Percentiles rank a stretch among this genome's conserved stretches.
Evolutionary conservation across 2,329 filamentous ascomycete species (phyloP).

Genomic region (Fusarium sp.): DNA sequence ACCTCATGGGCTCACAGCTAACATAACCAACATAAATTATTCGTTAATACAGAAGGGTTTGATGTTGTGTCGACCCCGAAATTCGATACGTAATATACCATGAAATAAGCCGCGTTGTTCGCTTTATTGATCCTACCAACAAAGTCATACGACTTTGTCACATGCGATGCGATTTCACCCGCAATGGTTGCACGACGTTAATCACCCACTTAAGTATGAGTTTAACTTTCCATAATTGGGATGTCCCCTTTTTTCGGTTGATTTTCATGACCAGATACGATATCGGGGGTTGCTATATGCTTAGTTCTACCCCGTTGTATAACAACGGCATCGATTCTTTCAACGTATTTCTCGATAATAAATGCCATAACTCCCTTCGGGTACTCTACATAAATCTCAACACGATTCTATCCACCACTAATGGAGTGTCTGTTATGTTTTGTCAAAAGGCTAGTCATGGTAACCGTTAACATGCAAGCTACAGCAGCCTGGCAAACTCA

Average conservation of each 20-base stretch:
- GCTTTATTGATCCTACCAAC: background rate
- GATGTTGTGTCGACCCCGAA: background rate
- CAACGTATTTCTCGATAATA: background rate
- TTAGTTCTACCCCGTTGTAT: background rate
- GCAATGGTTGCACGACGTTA: background rate
- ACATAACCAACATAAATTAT: background rate
- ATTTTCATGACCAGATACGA: background rate
- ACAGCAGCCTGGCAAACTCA: background rate
- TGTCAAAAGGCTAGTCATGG: background rate
- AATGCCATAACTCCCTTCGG: background rate
- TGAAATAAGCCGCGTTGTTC: background rate
- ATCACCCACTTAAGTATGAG: background rate
- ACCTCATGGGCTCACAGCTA: background rate
- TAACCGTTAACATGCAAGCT: background rate
- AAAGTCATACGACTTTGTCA: conserved; percentile 6
- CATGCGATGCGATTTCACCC: background rate
- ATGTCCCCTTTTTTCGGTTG: background rate
- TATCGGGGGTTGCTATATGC: background rate
- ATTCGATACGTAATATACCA: background rate
- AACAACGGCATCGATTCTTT: background rate
- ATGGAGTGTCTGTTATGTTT: background rate
- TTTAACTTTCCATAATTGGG: background rate
- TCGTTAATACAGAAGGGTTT: background rate
- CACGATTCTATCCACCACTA: too few species aligned
- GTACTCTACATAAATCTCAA: background rate